Conservation (phyloP, 2,329 filamentous ascomycete species). For the Elsinoe batatas region DNA sequence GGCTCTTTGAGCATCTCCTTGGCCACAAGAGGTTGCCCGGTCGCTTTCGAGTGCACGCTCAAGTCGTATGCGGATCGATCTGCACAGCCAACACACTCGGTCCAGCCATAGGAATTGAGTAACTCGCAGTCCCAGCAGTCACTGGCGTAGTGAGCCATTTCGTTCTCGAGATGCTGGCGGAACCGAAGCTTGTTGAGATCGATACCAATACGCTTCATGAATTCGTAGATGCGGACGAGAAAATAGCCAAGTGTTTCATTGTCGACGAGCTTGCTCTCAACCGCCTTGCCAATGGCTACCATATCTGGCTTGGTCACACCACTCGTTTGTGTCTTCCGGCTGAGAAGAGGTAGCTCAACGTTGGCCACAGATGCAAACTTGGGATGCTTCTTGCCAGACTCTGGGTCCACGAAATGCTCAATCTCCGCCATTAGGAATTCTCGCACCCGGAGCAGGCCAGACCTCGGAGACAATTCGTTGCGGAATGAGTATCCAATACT, state of each 20-base stretch:
- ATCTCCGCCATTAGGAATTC: conserved; percentile 99
- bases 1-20: conserved; percentile 73
- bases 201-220: conserved; percentile 79
- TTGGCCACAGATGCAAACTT: conserved; percentile 80
- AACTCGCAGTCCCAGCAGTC: conserved; percentile 99
- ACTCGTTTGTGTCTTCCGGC: conserved; percentile 73
- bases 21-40: conserved; percentile 75
- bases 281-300: conserved; percentile 76
- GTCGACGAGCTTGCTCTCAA: conserved; percentile 72
- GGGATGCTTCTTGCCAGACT: conserved; percentile 86
- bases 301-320: conserved; percentile 69
- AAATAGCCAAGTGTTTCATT: conserved; percentile 99
- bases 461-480: conserved; percentile 91
- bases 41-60: conserved; percentile 86
- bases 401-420: conserved; percentile 93
- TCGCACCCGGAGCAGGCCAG: conserved; percentile 83
- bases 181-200: conserved; percentile 85
- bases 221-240: conserved; percentile 83
- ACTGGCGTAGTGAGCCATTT: conserved; percentile 86
- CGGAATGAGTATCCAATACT: conserved; percentile 97
- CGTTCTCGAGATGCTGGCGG: conserved; percentile 89
- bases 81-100: conserved; percentile 95
- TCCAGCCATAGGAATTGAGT: conserved; percentile 86
- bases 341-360: conserved; percentile 72
- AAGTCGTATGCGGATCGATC: conserved; percentile 93